These are phyloP conservation scores for Asterella californica DNA, from an alignment of 225 moss, liverwort and hornwort species.

Conservation along the genomic window DNA sequence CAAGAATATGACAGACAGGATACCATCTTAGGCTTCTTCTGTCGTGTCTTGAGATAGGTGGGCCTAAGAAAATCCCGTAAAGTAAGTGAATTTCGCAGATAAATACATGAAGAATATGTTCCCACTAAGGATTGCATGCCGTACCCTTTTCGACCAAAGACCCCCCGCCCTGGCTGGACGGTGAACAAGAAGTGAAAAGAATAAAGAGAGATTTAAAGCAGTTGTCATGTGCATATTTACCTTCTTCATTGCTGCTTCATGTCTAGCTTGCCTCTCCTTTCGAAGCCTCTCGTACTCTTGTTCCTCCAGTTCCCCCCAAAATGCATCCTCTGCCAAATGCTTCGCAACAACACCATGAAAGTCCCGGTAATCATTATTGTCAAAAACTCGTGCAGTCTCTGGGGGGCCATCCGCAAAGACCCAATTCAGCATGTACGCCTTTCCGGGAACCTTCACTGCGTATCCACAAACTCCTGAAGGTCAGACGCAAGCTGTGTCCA, in stretches of 20 bases:
- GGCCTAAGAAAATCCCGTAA: no score
- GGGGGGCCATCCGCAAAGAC: slow-evolving; percentile 45
- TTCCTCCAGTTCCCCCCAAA: slow-evolving; percentile 34
- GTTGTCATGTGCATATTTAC: slow-evolving; percentile 3
- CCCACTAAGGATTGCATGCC: no score
- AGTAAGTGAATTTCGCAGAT: no score
- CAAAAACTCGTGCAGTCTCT: slow-evolving; percentile 27
- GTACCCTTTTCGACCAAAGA: no score
- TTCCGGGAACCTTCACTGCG: slow-evolving; percentile 40
- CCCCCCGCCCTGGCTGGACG: no score
- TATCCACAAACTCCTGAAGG: background rate
- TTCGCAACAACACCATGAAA: slow-evolving; percentile 36
- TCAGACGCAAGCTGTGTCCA: background rate
- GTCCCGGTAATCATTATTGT: slow-evolving; percentile 37
- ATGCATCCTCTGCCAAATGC: slow-evolving; percentile 17
- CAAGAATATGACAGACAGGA: no score
- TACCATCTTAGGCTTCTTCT: no score
- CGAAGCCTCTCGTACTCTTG: slow-evolving; percentile 25
- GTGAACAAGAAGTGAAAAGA: no score
- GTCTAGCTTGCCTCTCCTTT: slow-evolving; percentile 25
- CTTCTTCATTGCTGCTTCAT: slow-evolving; percentile 26
- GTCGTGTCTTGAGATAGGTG: no score
- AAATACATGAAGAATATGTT: background rate
- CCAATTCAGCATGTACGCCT: slow-evolving; percentile 48
- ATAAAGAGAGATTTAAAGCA: background rate